Evolutionary conservation across 2,329 filamentous ascomycete genomes (phyloP), one percentile per base, ranked within the genome.

Genomic region (Sclerotinia subarctica): DNA sequence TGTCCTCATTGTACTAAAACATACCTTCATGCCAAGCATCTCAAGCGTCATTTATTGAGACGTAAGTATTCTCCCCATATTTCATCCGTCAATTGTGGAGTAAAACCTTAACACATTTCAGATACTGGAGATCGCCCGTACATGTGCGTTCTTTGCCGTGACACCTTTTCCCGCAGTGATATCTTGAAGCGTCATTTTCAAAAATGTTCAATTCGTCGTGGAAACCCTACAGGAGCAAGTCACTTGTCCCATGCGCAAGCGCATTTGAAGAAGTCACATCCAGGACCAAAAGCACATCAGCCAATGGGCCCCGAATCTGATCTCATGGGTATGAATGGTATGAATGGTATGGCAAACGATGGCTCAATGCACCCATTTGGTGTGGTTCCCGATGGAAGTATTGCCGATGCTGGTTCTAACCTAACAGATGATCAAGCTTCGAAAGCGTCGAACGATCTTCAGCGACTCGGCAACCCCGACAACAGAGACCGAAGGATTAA

Each of bases 111-210:
- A 77, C 71, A 38, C 59, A 21, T 67, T 62, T 46, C 75, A 97
- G 94, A 99, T 83, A 98, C 95, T 70, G 95, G 95, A 77, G 94
- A 98, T 80, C 92, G 95, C 73, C 95, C 95, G 68, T 99, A 99
- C 83, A 96, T 96, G 88, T 99, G 95, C 82, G 92, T 96, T 73
- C 85, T 99, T 64, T 99, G 95, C 84, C 93, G 95, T 79, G 95
- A 98, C 80, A 98, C 94, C 46, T 99, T 99, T 81, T 97, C 93
- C 60, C 90, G 95, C 79, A 97, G 93, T 84, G 95, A 99, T 78
- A 98, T 99, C 73, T 83, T 99, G 76, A 99, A 99, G 85, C 92
- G 95, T 73, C 95, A 99, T 82, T 99, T 98, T 82, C 94, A 97
- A 80, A 99, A 99, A 84, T 99, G 95, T 82, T 97, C 95, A 51